Base-by-base conservation (phyloP, 345 rosid species). In the Toxicodendron radicans region DNA sequence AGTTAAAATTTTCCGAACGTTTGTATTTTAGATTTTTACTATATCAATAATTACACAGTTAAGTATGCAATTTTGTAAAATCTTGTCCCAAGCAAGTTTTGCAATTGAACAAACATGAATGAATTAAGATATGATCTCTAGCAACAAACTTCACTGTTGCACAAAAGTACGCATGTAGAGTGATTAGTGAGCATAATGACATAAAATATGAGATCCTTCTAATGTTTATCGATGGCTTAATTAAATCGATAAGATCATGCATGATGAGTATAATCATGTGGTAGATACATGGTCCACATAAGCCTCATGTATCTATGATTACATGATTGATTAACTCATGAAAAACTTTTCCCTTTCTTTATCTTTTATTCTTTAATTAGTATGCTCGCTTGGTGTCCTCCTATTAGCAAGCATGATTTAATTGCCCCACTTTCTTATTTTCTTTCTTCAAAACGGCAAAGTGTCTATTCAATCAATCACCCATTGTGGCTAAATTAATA, bases 361-460 rank as follows among this genome's bases (percentile, higher is more conserved):
- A 43, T n/a, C 9, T 24, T 43, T n/a, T 38, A 53, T 13, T 54
- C 8, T 54, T 56, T 20, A 4, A 6, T 0, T 12, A n/a, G 32
- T 2, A 9, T 43, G 24, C 56, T 1, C 41, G 10, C 10, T 9
- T 45, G 65, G 65, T 45, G 54, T 17, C 62, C 54, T 45, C 27
- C 10, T 43, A 45, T 57, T 58, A 0, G 74, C 54, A 24, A 71
- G 54, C 38, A 54, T 71, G 66, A 59, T 59, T 46, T 58, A 23
- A 4, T 10, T 43, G 74, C 11, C 38, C 30, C 66, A 27, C 57
- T 17, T 17, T n/a, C 14, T 0, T 43, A 58, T 71, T 7, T 58
- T 58, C 41, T 24, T 45, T 43, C 54, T 21, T 23, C 11, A 16
- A 18, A 58, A 41, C n/a, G 8, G 0, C 35, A 24, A 58, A 17